Evolutionary conservation across 148 eudicot genomes (phyloP).

Genomic region (Cornus florida): DNA sequence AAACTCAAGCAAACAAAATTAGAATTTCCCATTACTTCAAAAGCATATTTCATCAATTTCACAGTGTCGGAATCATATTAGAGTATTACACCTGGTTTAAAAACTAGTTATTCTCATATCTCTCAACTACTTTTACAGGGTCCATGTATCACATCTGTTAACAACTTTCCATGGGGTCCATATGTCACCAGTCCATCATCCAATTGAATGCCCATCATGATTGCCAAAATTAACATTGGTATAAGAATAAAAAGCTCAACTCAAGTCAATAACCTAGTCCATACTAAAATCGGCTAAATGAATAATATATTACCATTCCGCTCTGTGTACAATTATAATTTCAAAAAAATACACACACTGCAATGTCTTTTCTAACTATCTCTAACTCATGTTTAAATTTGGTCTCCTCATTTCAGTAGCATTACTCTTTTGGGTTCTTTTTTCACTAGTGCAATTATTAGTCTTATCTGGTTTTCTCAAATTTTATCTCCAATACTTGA

Average conservation of each 20-base stretch:
- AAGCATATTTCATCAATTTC: neutral
- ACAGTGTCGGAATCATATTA: neutral
- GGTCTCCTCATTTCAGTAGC: too few species aligned
- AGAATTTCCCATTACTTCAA: neutral
- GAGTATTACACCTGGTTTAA: too few species aligned
- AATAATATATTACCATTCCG: neutral
- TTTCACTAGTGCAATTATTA: too few species aligned
- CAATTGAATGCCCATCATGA: neutral
- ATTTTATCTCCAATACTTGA: too few species aligned
- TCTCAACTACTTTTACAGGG: neutral
- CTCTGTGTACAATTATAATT: neutral
- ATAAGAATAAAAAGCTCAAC: neutral
- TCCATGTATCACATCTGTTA: neutral
- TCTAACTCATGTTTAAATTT: neutral
- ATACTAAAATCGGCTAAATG: too few species aligned
- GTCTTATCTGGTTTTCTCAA: too few species aligned
- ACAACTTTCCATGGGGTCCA: neutral
- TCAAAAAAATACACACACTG: neutral
- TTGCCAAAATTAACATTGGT: neutral
- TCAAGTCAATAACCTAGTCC: neutral
- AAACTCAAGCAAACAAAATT: neutral
- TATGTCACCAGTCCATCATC: neutral
- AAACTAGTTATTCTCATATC: neutral
- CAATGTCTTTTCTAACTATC: neutral
- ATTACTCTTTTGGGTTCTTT: too few species aligned